Conservation (phyloP, 192 early-diverging fungal species). For the Coemansia sp. region DNA sequence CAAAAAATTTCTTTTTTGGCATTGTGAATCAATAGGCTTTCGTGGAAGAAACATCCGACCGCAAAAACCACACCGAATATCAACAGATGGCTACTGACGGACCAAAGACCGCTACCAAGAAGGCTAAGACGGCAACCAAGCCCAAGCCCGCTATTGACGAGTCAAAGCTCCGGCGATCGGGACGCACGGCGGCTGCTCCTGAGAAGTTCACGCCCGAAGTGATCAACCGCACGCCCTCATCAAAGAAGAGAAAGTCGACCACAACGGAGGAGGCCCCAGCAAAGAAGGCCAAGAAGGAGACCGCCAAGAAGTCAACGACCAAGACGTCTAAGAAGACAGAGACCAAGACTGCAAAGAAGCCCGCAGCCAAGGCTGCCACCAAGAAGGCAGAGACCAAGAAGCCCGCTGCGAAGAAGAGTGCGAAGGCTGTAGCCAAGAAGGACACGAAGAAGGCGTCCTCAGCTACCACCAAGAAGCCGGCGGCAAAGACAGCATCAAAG, state of each 20-base stretch:
- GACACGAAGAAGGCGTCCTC: conserved; percentile 1
- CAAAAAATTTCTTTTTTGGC: too few relatives aligned
- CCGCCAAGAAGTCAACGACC: conserved; percentile 15
- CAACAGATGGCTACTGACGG: conserved; percentile 8
- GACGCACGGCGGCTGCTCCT: conserved; percentile 32
- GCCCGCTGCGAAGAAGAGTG: conserved; percentile 21
- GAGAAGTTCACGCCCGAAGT: conserved; percentile 45
- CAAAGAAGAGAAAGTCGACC: conserved; percentile 42
- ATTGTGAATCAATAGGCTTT: not conserved
- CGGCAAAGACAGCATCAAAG: not conserved
- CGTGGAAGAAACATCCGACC: conserved; percentile 1
- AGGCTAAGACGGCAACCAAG: conserved; percentile 35
- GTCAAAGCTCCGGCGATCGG: conserved; percentile 42
- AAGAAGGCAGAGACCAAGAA: conserved; percentile 29
- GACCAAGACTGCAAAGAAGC: conserved; percentile 26
- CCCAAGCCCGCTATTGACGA: conserved; percentile 25
- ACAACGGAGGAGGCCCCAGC: conserved; percentile 16
- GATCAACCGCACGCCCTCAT: conserved; percentile 13
- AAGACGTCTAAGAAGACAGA: conserved; percentile 16
- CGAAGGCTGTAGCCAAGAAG: conserved; percentile 22
- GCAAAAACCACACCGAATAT: conserved; percentile 4
- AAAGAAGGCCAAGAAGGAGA: conserved; percentile 26
- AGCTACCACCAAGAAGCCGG: too few relatives aligned
- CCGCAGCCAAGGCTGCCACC: conserved; percentile 6
- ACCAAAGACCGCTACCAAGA: conserved; percentile 22